Base-by-base conservation (phyloP, 108 stramenopile species). In the Cylindrotheca fusiformis region DNA sequence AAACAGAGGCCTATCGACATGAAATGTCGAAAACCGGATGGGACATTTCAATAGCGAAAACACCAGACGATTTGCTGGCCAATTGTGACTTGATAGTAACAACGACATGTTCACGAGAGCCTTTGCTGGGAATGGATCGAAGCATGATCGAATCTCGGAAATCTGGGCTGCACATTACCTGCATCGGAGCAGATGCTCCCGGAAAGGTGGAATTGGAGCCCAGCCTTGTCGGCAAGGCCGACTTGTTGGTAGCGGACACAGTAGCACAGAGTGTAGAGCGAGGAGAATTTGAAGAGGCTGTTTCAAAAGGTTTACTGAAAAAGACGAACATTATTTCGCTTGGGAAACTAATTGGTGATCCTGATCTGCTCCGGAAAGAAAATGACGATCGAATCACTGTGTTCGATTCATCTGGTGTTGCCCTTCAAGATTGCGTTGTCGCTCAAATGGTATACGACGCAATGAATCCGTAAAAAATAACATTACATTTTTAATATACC, bases 361-460 rank as follows among this genome's bases (percentile, higher is more conserved):
- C 60, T 28, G 28, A 49, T 33, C 48, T 70, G 20, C 63, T 72
- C 26, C 79, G 78, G 49, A 55, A 76, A 41, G 19, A 44, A 5
- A 58, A 61, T 50, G 84, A 81, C 52, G 22, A 61, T 58, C 65
- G 83, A 19, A 61, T 86, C 0, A 79, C 82, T 12, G 79, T 89
- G 27, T 84, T 89, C 30, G 88, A 89, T 66, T 79, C 84, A 5
- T 84, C 82, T 2, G 88, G 88, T 30, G 80, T 89, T 5, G 78
- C 88, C 18, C 60, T 89, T 10, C 88, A 89, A 56, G 84, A 89
- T 72, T 79, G 79, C 57, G 76, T 85, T 1, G 69, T 89, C 27
- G 82, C 88, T 18, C 44, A 65, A 18, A 77, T 85, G 78, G 71
- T 76, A 12, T 68, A 70, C 48, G 63, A 77, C 29, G 59, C 63